These are phyloP conservation scores for Berkeleyomyces rouxiae DNA, from an alignment of 2,329 filamentous ascomycete species.

Conservation along the genomic window DNA sequence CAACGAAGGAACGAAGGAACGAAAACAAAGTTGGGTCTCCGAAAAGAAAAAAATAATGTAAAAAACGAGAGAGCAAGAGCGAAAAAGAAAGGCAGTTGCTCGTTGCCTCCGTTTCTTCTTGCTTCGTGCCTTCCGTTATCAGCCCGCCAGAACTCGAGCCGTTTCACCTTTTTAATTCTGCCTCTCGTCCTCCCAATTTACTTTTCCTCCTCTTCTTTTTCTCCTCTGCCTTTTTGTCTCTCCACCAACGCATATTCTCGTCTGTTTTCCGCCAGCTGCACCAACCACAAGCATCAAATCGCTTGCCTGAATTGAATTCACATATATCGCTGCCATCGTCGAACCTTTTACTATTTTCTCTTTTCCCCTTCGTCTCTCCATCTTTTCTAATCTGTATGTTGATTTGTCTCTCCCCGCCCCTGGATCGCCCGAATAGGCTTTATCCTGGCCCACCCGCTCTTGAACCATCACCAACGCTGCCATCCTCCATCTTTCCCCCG, in stretches of 20 bases:
- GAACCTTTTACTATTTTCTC: neutral
- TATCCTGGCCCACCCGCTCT: too few relatives aligned
- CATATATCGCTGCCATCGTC: too few relatives aligned
- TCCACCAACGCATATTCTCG: neutral
- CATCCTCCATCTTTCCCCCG: neutral
- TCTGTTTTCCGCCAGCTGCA: too few relatives aligned
- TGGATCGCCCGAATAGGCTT: neutral
- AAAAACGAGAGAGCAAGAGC: neutral
- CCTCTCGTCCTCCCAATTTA: neutral
- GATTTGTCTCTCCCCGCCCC: neutral
- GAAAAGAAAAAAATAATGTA: neutral
- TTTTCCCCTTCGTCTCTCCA: neutral
- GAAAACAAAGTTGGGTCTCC: neutral
- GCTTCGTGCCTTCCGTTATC: constrained; percentile 9
- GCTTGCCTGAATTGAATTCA: too few relatives aligned
- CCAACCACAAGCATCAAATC: too few relatives aligned
- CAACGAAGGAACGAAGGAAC: neutral
- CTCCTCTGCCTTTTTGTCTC: neutral
- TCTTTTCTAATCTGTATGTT: neutral
- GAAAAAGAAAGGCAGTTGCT: constrained; percentile 2
- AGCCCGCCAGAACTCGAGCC: neutral
- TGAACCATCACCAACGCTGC: too few relatives aligned
- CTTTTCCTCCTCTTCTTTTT: neutral
- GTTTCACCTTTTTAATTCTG: constrained; percentile 11
- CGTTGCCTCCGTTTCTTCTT: neutral